Evolutionary conservation across 192 early-diverging fungal species (phyloP).

Genomic region (Phlyctochytrium bullatum): DNA sequence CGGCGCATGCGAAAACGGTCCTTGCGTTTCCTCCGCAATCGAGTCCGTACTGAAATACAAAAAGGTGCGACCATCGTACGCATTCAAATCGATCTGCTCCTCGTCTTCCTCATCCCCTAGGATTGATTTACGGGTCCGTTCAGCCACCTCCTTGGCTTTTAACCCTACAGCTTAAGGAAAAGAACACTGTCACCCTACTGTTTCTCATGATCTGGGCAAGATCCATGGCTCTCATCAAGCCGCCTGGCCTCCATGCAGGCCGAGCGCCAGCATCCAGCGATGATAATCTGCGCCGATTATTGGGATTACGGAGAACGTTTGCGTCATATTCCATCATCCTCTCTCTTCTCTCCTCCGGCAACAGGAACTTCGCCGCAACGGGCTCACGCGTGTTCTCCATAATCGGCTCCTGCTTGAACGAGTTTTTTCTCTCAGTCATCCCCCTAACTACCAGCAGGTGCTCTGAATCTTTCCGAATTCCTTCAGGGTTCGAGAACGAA

Average conservation of each 20-base stretch:
- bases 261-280: not conserved
- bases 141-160: not conserved
- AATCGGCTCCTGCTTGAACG: too few relatives aligned
- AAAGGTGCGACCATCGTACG: not conserved
- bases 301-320: too few relatives aligned
- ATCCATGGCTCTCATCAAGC: not conserved
- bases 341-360: slow-evolving; percentile 1
- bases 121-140: not conserved
- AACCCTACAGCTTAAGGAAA: not conserved
- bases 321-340: slow-evolving; percentile 2
- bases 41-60: not conserved
- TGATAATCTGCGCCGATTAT: too few relatives aligned
- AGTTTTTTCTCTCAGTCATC: too few relatives aligned
- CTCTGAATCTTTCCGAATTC: too few relatives aligned
- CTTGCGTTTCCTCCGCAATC: not conserved
- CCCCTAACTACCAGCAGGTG: too few relatives aligned
- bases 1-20: not conserved
- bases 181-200: not conserved
- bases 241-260: not conserved
- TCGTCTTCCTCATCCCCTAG: not conserved
- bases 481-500: too few relatives aligned
- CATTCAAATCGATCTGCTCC: not conserved
- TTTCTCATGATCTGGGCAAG: not conserved
- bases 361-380: not conserved
- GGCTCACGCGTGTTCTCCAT: too few relatives aligned